phyloP scores from a whole-genome alignment of 805 yeast genomes.

The Suhomyces emberorum region DNA sequence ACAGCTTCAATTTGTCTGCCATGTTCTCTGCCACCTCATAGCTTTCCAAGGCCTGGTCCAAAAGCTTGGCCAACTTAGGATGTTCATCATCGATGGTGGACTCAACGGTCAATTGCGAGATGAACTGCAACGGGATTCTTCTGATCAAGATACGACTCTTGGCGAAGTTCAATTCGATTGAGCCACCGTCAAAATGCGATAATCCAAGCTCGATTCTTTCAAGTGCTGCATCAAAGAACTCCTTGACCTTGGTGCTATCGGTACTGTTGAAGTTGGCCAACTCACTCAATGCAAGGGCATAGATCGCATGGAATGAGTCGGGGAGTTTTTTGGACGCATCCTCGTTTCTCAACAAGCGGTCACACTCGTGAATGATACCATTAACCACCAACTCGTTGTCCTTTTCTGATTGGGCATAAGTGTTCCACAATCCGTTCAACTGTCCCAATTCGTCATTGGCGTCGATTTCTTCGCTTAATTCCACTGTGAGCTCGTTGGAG shows the following conservation, averaged over 20 bases:
- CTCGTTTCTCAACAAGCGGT: slow-evolving; percentile 61
- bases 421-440: slow-evolving; percentile 66
- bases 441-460: slow-evolving; percentile 80
- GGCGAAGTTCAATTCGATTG: slow-evolving; percentile 48
- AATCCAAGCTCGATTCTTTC: slow-evolving; percentile 67
- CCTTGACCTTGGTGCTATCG: slow-evolving; percentile 44
- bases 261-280: slow-evolving; percentile 54
- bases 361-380: slow-evolving; percentile 92
- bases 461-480: slow-evolving; percentile 65
- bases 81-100: slow-evolving; percentile 30
- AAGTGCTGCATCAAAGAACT: slow-evolving; percentile 65
- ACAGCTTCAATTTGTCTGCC: slow-evolving; percentile 21
- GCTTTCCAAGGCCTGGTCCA: slow-evolving; percentile 45
- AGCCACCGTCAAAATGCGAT: slow-evolving; percentile 45
- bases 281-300: slow-evolving; percentile 68
- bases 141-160: slow-evolving; percentile 53
- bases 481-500: slow-evolving; percentile 46
- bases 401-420: slow-evolving; percentile 53
- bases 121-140: slow-evolving; percentile 56
- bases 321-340: slow-evolving; percentile 19
- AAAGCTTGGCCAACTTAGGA: slow-evolving; percentile 30
- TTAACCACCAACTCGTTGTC: slow-evolving; percentile 66
- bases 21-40: slow-evolving; percentile 44
- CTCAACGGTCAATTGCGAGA: slow-evolving; percentile 47
- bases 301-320: slow-evolving; percentile 64